A percentile compares a stretch with the other conserved stretches of the same genome.
Conservation (phyloP, 371 early-diverging fungal species). For the Apophysomyces ossiformis region DNA sequence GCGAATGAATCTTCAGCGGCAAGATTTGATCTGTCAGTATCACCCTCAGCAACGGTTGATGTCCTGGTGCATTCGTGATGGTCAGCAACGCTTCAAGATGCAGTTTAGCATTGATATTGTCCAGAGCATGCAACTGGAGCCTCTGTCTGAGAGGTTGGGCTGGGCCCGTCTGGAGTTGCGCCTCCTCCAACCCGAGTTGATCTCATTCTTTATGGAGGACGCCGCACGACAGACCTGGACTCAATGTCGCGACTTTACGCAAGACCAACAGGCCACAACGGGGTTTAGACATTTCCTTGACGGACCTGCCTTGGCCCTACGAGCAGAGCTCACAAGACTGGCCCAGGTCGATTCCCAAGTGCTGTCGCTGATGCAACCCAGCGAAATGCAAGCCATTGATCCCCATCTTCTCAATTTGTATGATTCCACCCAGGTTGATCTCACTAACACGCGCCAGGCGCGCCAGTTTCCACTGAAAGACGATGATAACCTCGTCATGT, state of each 20-base stretch:
- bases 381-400: conserved; percentile 54
- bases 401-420: conserved; percentile 7
- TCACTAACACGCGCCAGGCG: background rate
- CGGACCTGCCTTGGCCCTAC: conserved; percentile 42
- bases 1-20: conserved; percentile 58
- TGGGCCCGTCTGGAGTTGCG: conserved; percentile 44
- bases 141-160: conserved; percentile 31
- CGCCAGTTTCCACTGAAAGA: background rate
- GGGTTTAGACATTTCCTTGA: conserved; percentile 39
- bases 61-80: conserved; percentile 74
- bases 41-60: conserved; percentile 54
- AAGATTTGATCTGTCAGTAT: conserved; percentile 67
- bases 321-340: conserved; percentile 39
- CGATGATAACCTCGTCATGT: background rate
- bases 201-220: conserved; percentile 66
- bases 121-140: conserved; percentile 54
- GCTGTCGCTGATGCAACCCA: conserved; percentile 16
- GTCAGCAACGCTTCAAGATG: conserved; percentile 71
- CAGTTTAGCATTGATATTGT: conserved; percentile 64
- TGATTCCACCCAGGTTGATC: background rate
- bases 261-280: conserved; percentile 66
- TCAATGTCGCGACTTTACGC: conserved; percentile 80
- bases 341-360: conserved; percentile 19
- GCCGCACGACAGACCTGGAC: conserved; percentile 50
- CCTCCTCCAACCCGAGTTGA: conserved; percentile 31